phyloP scores from a whole-genome alignment of 2,329 filamentous ascomycete species.

The Hyphodiscus sp. region DNA sequence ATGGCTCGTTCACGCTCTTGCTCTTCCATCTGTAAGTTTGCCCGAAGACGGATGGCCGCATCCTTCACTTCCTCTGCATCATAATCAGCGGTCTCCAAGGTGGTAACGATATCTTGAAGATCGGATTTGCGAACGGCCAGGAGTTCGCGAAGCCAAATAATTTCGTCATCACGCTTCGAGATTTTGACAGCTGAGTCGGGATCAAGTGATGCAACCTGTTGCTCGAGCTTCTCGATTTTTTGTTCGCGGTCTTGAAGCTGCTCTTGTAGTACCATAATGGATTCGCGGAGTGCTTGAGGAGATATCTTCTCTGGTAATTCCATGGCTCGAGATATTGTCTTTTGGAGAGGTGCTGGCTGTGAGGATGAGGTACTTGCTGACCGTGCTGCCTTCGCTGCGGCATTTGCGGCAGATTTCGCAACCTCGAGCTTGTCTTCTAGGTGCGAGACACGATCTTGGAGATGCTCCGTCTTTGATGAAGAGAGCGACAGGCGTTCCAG shows the following conservation, averaged over 20 bases:
- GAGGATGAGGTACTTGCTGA: slow-evolving; percentile 14
- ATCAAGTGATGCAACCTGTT: slow-evolving; percentile 60
- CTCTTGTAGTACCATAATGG: slow-evolving; percentile 92
- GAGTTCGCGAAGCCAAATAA: slow-evolving; percentile 89
- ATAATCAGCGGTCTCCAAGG: slow-evolving; percentile 67
- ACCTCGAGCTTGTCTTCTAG: slow-evolving; percentile 89
- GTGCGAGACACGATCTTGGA: slow-evolving; percentile 77
- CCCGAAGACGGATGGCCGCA: slow-evolving; percentile 84
- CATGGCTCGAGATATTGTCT: slow-evolving; percentile 34
- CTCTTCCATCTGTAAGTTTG: slow-evolving; percentile 96
- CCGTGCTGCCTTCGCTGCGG: slow-evolving; percentile 33
- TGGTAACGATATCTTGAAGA: slow-evolving; percentile 81
- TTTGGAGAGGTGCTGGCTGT: slow-evolving; percentile 14
- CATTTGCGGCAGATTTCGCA: slow-evolving; percentile 70
- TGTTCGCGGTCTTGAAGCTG: slow-evolving; percentile 92
- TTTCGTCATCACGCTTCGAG: slow-evolving; percentile 88
- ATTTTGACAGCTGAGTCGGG: slow-evolving; percentile 75
- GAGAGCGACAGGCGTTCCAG: slow-evolving; percentile 76
- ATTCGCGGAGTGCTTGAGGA: slow-evolving; percentile 88
- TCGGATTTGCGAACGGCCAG: slow-evolving; percentile 87
- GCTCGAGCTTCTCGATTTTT: slow-evolving; percentile 80
- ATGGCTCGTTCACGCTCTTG: slow-evolving; percentile 85
- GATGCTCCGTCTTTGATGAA: slow-evolving; percentile 75
- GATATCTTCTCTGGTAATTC: slow-evolving; percentile 79
- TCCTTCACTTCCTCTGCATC: slow-evolving; percentile 78